Evolutionary conservation across 129 eudicot species (phyloP).

Genomic region (Dittrichia graveolens): DNA sequence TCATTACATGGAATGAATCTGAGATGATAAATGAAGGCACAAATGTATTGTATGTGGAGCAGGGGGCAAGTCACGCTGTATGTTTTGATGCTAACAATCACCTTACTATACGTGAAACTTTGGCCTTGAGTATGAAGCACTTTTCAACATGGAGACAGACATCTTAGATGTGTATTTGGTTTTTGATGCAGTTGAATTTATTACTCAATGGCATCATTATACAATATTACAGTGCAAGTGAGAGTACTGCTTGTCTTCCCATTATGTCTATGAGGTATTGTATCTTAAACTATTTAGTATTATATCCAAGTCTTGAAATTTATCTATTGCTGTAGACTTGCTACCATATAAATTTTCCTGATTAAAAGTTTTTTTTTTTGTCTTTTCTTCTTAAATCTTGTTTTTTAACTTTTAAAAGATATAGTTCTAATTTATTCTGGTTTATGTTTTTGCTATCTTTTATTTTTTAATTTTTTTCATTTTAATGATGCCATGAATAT

Average conservation of each 20-base stretch:
- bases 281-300: not conserved
- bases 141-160: not conserved
- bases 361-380: too few species aligned
- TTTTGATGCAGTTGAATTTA: slow-evolving; percentile 8
- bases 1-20: slow-evolving; percentile 45
- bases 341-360: too few species aligned
- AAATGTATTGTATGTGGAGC: not conserved
- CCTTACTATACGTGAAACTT: not conserved
- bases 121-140: not conserved
- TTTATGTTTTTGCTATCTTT: too few species aligned
- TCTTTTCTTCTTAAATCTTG: too few species aligned
- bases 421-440: too few species aligned
- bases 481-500: too few species aligned
- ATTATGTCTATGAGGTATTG: slow-evolving; percentile 9
- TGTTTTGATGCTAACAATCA: not conserved
- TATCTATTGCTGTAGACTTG: too few species aligned
- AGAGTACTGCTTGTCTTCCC: not conserved
- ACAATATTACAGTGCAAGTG: too few species aligned
- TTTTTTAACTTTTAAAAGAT: too few species aligned
- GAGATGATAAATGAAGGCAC: slow-evolving; percentile 49
- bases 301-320: not conserved
- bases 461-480: too few species aligned
- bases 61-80: not conserved
- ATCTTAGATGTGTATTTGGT: not conserved
- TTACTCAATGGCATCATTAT: slow-evolving; percentile 8